These are phyloP conservation scores for Trifolium repens DNA, from an alignment of 306 rosid species.

Conservation along the genomic window DNA sequence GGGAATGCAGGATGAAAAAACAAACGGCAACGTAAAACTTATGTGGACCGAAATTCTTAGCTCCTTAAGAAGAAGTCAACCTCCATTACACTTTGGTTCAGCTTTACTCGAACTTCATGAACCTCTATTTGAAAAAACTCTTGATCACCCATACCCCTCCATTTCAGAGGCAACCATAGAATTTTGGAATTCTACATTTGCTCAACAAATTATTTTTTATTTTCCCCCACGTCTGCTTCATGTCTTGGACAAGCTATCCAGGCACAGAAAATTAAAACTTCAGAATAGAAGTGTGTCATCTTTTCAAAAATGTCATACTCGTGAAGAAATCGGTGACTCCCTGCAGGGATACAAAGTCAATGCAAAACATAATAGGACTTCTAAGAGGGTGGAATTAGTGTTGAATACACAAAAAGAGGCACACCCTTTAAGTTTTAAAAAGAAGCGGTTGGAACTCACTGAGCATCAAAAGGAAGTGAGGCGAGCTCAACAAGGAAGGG, in stretches of 20 bases:
- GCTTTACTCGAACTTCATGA: constrained; percentile 66
- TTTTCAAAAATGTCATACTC: constrained; percentile 53
- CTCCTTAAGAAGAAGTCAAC: constrained; percentile 59
- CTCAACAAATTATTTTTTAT: constrained; percentile 59
- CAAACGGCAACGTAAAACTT: constrained; percentile 52
- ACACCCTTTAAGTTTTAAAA: constrained; percentile 46
- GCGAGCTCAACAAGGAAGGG: constrained; percentile 80
- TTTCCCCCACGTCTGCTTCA: constrained; percentile 68
- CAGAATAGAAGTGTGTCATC: constrained; percentile 61
- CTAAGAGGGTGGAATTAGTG: constrained; percentile 65
- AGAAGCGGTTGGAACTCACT: constrained; percentile 66
- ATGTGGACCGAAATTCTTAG: constrained; percentile 68
- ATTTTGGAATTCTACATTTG: constrained; percentile 82
- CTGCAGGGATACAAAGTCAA: constrained; percentile 52
- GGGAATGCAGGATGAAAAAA: constrained; percentile 54
- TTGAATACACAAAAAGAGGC: constrained; percentile 44
- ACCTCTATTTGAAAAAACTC: constrained; percentile 73
- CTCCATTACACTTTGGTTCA: constrained; percentile 66
- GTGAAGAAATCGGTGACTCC: constrained; percentile 39
- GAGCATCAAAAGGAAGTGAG: constrained; percentile 85
- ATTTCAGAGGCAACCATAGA: constrained; percentile 69
- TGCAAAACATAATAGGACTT: constrained; percentile 57
- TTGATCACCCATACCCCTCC: constrained; percentile 66
- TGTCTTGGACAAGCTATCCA: constrained; percentile 71
- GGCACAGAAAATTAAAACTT: constrained; percentile 67